A percentile compares a stretch with the other conserved stretches of the same genome.
Evolutionary conservation across 192 early-diverging fungal genomes (phyloP).

Genomic region (Backusella tuberculispora): DNA sequence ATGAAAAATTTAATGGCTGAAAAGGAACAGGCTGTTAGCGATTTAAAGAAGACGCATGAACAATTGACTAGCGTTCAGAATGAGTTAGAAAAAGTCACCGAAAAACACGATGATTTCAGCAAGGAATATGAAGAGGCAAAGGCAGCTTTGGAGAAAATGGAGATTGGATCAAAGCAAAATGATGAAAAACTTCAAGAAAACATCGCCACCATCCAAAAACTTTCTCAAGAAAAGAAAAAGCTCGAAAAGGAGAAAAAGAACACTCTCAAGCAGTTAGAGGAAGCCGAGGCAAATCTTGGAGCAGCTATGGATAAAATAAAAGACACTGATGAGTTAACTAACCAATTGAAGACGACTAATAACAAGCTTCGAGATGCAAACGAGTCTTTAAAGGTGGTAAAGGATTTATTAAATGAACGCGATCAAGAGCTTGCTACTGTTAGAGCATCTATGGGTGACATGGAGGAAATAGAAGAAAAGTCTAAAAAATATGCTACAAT

Average conservation of each 20-base stretch:
- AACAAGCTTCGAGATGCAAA: slow-evolving; percentile 49
- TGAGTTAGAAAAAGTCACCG: not conserved
- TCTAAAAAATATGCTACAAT: slow-evolving; percentile 47
- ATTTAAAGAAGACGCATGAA: not conserved
- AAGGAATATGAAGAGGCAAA: not conserved
- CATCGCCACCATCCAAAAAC: not conserved
- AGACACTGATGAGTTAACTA: slow-evolving; percentile 12
- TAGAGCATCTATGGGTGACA: slow-evolving; percentile 10
- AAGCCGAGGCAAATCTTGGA: slow-evolving; percentile 39
- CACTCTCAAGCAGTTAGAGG: not conserved
- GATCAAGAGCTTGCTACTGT: slow-evolving; percentile 37
- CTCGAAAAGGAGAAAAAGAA: not conserved
- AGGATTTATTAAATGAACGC: slow-evolving; percentile 50
- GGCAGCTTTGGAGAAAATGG: not conserved
- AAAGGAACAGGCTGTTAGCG: not conserved
- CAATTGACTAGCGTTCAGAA: not conserved
- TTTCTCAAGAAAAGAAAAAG: not conserved
- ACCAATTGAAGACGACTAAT: slow-evolving; percentile 27
- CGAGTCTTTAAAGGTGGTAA: slow-evolving; percentile 51
- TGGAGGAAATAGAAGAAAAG: slow-evolving; percentile 51
- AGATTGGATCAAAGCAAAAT: not conserved
- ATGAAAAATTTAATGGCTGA: not conserved
- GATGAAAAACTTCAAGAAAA: not conserved
- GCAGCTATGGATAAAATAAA: slow-evolving; percentile 40
- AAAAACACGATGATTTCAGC: not conserved